Evolutionary conservation across 371 early-diverging fungal species (phyloP).

Genomic region (Mortierella sp.): DNA sequence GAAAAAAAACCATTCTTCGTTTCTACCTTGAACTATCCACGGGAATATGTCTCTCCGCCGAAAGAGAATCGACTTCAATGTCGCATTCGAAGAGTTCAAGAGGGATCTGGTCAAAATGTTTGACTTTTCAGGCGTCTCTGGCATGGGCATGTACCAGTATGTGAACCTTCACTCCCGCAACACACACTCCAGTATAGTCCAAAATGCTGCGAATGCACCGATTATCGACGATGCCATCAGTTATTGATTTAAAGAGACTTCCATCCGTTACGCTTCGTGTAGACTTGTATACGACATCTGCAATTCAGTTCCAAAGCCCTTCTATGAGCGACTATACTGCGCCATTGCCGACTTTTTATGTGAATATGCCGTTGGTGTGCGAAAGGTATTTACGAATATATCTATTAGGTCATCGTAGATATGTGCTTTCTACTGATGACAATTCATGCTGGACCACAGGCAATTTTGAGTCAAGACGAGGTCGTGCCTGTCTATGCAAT

Average conservation of each 20-base stretch:
- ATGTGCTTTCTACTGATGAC: too few relatives aligned
- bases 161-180: conserved; percentile 9
- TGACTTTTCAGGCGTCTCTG: conserved; percentile 66
- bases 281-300: conserved; percentile 78
- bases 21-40: neutral
- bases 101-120: conserved; percentile 69
- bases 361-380: conserved; percentile 64
- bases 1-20: too few relatives aligned
- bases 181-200: too few relatives aligned
- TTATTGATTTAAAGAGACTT: too few relatives aligned
- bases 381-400: conserved; percentile 60
- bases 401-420: too few relatives aligned
- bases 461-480: conserved; percentile 73
- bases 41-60: conserved; percentile 66
- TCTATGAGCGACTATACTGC: conserved; percentile 75
- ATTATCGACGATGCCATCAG: neutral
- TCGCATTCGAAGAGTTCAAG: conserved; percentile 64
- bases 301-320: conserved; percentile 80
- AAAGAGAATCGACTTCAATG: conserved; percentile 72
- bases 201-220: neutral
- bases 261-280: neutral
- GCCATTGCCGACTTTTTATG: conserved; percentile 77
- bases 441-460: too few relatives aligned
- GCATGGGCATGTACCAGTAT: conserved; percentile 83
- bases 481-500: conserved; percentile 77